Conservation (phyloP, 257 asterid genomes). For the Cynanchum wilfordii region DNA sequence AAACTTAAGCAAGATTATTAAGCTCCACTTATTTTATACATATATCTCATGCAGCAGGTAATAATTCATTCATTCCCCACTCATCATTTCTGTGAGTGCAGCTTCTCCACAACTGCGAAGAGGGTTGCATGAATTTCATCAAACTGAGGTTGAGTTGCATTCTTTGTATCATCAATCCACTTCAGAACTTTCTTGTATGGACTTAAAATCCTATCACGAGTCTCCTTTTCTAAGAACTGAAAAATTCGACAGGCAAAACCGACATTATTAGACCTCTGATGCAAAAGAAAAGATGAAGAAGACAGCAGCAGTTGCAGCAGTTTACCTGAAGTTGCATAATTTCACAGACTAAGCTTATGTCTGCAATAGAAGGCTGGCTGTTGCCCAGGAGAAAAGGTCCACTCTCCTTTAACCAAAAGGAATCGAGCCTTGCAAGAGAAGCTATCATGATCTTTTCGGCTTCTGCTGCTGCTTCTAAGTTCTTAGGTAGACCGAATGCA, state of each 20-base stretch:
- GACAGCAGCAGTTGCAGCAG: neutral
- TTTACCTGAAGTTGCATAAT: constrained; percentile 86
- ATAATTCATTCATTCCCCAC: no score
- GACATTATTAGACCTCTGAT: neutral
- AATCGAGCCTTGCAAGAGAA: constrained; percentile 57
- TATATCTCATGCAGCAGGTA: neutral
- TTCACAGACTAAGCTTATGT: constrained; percentile 84
- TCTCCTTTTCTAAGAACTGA: constrained; percentile 47
- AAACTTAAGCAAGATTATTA: neutral
- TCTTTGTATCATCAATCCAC: constrained; percentile 72
- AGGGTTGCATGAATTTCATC: constrained; percentile 55
- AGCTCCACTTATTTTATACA: neutral
- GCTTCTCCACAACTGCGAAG: constrained; percentile 28
- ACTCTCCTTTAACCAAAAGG: constrained; percentile 69
- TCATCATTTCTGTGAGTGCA: constrained; percentile 1
- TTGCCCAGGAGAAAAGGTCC: constrained; percentile 76
- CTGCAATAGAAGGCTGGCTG: constrained; percentile 81
- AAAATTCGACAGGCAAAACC: neutral
- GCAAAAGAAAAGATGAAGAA: neutral
- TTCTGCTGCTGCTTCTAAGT: constrained; percentile 65
- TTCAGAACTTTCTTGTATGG: constrained; percentile 55
- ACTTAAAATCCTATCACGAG: constrained; percentile 44
- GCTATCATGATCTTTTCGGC: constrained; percentile 50
- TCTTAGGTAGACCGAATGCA: constrained; percentile 51
- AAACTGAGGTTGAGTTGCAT: constrained; percentile 67